These are phyloP conservation scores for Colletotrichum ledebouriae DNA, from an alignment of 2,329 filamentous ascomycete species.

Conservation along the genomic window DNA sequence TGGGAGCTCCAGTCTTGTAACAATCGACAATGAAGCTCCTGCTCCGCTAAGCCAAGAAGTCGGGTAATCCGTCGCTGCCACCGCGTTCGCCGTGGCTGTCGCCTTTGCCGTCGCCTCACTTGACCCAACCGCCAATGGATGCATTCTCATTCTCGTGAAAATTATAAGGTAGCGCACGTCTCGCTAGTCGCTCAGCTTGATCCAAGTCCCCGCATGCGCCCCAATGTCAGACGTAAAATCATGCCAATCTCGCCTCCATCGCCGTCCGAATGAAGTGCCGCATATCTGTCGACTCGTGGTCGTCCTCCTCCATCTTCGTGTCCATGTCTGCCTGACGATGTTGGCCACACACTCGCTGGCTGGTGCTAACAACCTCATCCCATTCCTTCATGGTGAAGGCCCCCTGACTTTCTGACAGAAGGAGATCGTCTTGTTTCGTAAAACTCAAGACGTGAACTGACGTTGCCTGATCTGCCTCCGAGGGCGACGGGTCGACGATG, in stretches of 20 bases:
- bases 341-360: conserved; percentile 73
- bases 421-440: conserved; percentile 77
- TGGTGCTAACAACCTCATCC: conserved; percentile 76
- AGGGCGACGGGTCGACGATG: conserved; percentile 72
- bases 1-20: too few species aligned
- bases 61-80: not conserved
- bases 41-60: conserved; percentile 3
- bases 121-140: not conserved
- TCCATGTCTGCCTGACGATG: conserved; percentile 56
- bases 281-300: conserved; percentile 62
- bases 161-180: not conserved
- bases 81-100: not conserved
- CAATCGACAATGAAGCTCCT: not conserved
- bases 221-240: conserved; percentile 15
- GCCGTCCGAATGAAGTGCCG: conserved; percentile 73
- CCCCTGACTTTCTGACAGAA: conserved; percentile 87
- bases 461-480: conserved; percentile 71
- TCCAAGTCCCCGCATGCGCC: conserved; percentile 19
- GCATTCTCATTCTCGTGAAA: not conserved
- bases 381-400: conserved; percentile 81
- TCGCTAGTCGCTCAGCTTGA: conserved; percentile 21
- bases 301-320: conserved; percentile 60
- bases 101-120: not conserved
- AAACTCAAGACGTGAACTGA: conserved; percentile 90
- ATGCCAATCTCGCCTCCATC: conserved; percentile 67